Percentiles rank a stretch among this genome's conserved stretches.
These are phyloP conservation scores for Phytophthora melonis DNA, from an alignment of 352 stramenopile genomes.

Conservation along the genomic window DNA sequence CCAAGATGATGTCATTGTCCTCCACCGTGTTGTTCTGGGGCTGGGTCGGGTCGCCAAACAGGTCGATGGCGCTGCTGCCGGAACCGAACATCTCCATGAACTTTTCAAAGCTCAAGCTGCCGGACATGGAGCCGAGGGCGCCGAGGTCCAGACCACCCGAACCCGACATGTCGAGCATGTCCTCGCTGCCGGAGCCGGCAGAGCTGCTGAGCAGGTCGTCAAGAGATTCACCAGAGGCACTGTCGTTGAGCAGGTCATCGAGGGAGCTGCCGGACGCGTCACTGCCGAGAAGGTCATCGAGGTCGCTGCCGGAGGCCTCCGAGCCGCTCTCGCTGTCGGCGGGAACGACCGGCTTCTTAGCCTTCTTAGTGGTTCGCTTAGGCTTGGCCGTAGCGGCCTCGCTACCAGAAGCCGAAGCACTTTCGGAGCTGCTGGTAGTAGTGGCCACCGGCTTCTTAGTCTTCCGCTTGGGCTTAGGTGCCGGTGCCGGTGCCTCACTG, in stretches of 20 bases:
- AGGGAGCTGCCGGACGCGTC: neutral
- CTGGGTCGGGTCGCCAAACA: constrained; percentile 23
- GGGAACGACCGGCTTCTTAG: constrained; percentile 1
- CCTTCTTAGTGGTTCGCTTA: constrained; percentile 12
- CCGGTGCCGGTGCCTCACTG: neutral
- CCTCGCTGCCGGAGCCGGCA: constrained; percentile 19
- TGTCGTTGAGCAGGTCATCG: neutral
- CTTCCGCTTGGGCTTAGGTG: constrained; percentile 1
- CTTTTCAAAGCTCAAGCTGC: constrained; percentile 19
- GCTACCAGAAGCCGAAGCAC: constrained; percentile 7
- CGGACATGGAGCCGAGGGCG: constrained; percentile 5
- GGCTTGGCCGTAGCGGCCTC: constrained; percentile 1
- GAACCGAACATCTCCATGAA: constrained; percentile 33
- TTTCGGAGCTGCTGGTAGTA: neutral
- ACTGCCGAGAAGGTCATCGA: constrained; percentile 13
- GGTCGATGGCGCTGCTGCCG: constrained; percentile 18
- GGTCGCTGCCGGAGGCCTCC: constrained; percentile 13
- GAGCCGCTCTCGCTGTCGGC: neutral
- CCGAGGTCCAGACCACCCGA: constrained; percentile 1
- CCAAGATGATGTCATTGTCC: constrained; percentile 27
- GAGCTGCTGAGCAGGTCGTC: constrained; percentile 22
- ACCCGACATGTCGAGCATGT: neutral
- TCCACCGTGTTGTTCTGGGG: constrained; percentile 37
- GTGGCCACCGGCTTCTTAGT: constrained; percentile 14
- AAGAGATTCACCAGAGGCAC: constrained; percentile 5